Conservation (phyloP, 164 flowering plant species). For the Santalum album region DNA sequence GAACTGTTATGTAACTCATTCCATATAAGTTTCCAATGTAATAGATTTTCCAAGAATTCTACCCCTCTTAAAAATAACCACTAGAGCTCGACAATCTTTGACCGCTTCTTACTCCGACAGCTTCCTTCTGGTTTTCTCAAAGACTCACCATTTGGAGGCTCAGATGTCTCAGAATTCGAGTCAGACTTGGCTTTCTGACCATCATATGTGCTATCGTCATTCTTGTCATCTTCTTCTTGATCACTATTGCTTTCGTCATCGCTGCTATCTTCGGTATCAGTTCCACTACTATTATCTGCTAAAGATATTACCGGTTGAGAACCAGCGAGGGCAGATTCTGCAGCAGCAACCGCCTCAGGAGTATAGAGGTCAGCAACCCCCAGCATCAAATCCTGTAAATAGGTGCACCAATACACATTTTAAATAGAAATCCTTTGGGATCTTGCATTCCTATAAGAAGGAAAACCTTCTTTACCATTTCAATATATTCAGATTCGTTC, state of each 20-base stretch:
- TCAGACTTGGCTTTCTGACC: too few relatives aligned
- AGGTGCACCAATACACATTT: background rate
- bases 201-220: too few relatives aligned
- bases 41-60: too few relatives aligned
- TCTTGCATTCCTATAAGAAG: too few relatives aligned
- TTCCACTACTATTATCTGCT: slow-evolving; percentile 15
- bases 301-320: slow-evolving; percentile 26
- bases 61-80: too few relatives aligned
- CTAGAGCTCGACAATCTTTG: too few relatives aligned
- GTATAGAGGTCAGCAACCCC: slow-evolving; percentile 88
- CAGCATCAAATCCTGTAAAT: slow-evolving; percentile 66
- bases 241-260: slow-evolving; percentile 12
- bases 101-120: too few relatives aligned
- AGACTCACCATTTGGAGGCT: too few relatives aligned
- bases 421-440: background rate
- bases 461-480: slow-evolving; percentile 48
- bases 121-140: too few relatives aligned
- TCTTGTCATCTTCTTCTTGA: background rate
- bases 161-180: too few relatives aligned
- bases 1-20: too few relatives aligned
- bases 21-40: too few relatives aligned
- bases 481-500: slow-evolving; percentile 63
- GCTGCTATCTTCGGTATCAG: slow-evolving; percentile 25
- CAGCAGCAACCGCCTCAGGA: slow-evolving; percentile 84
- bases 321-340: slow-evolving; percentile 61